A percentile compares a stretch with the other conserved stretches of the same genome.
Evolutionary conservation across 163 green algal genomes (phyloP).

Genomic region (Chloromonas sp.): DNA sequence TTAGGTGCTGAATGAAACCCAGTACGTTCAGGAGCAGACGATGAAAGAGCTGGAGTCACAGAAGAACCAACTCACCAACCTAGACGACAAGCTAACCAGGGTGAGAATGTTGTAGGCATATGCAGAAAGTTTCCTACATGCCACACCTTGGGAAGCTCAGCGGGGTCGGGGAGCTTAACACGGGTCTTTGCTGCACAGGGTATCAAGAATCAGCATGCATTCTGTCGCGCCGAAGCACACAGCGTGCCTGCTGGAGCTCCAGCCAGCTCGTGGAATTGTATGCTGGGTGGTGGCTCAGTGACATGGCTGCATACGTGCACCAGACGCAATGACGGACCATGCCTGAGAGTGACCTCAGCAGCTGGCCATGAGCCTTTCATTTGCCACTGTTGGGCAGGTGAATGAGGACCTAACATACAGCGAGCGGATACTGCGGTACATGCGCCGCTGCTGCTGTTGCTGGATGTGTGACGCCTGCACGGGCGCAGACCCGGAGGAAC

Average conservation of each 20-base stretch:
- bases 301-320: neutral
- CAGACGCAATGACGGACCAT: neutral
- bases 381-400: constrained; percentile 35
- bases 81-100: constrained; percentile 48
- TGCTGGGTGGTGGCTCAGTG: neutral
- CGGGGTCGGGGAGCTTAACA: neutral
- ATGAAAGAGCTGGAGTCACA: constrained; percentile 48
- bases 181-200: neutral
- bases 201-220: neutral
- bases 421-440: constrained; percentile 64
- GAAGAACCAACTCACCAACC: constrained; percentile 43
- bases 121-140: neutral
- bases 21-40: constrained; percentile 52
- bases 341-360: neutral
- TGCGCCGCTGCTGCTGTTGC: constrained; percentile 53
- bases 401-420: constrained; percentile 57
- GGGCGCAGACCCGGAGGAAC: constrained; percentile 35
- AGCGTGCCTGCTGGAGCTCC: too few relatives aligned
- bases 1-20: constrained; percentile 53
- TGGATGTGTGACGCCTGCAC: constrained; percentile 63
- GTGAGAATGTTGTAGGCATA: constrained; percentile 20
- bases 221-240: too few relatives aligned
- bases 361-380: neutral
- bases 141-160: neutral
- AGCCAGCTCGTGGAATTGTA: neutral